Conservation (phyloP, 1,284 basidiomycete genomes). For the Golubevia pallescens region DNA sequence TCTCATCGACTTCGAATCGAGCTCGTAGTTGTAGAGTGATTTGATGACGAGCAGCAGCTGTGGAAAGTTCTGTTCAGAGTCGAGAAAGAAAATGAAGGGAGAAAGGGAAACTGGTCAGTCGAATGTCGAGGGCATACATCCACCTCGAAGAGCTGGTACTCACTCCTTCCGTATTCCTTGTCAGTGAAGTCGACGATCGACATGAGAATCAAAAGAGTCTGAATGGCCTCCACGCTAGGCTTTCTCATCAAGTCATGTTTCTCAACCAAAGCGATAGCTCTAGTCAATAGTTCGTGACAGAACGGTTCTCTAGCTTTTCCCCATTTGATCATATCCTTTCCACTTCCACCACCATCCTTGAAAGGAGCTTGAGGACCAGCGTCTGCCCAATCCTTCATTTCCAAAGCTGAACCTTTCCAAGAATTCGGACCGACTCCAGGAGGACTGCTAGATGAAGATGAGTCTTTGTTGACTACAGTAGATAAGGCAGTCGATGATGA, state of each 20-base stretch:
- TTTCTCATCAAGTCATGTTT: slow-evolving; percentile 47
- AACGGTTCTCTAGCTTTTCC: slow-evolving; percentile 46
- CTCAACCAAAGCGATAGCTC: slow-evolving; percentile 45
- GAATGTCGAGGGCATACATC: no score
- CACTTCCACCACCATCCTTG: no score
- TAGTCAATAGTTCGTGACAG: slow-evolving; percentile 45
- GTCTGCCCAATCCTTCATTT: no score
- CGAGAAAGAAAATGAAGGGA: no score
- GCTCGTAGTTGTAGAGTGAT: slow-evolving; percentile 11
- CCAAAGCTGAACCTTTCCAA: no score
- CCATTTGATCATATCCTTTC: slow-evolving; percentile 34
- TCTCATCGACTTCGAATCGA: slow-evolving; percentile 17
- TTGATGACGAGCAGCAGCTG: slow-evolving; percentile 13
- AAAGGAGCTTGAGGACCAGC: no score
- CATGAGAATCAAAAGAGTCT: slow-evolving; percentile 31
- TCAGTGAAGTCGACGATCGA: slow-evolving; percentile 32
- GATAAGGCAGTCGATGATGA: no score
- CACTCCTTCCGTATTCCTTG: slow-evolving; percentile 2
- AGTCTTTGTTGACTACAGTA: no score
- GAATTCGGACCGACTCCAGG: no score
- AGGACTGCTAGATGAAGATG: no score
- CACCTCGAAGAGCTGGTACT: neutral
- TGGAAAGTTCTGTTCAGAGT: slow-evolving; percentile 9
- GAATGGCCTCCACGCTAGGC: slow-evolving; percentile 36
- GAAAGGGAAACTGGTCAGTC: neutral